Conservation (phyloP, 179 eudicot genomes). For the Beta macrorhiza region DNA sequence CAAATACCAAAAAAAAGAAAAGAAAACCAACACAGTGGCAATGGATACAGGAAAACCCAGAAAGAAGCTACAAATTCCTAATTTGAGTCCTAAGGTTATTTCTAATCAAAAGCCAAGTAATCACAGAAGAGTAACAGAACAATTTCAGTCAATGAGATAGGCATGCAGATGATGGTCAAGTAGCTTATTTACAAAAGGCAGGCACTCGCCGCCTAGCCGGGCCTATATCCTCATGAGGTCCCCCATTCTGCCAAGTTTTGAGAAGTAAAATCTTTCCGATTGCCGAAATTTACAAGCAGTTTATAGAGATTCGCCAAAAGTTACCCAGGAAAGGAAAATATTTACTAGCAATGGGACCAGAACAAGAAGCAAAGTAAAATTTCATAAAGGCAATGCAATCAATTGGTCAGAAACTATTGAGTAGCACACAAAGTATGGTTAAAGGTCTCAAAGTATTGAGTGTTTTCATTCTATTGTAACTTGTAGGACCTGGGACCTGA, state of each 20-base stretch:
- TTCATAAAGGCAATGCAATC: constrained; percentile 24
- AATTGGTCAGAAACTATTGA: constrained; percentile 24
- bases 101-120: background rate
- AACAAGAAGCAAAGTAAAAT: background rate
- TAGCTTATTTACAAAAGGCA: constrained; percentile 19
- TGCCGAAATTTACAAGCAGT: constrained; percentile 7
- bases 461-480: constrained; percentile 16
- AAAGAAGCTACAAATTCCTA: background rate
- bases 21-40: background rate
- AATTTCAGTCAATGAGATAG: background rate
- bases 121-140: background rate
- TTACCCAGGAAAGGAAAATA: background rate
- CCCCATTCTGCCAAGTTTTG: too few species aligned
- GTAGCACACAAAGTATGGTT: constrained; percentile 16
- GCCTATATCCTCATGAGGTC: constrained; percentile 10
- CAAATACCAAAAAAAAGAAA: background rate
- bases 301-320: constrained; percentile 4
- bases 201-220: constrained; percentile 10
- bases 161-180: constrained; percentile 18
- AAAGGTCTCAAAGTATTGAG: constrained; percentile 15
- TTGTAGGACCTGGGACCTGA: constrained; percentile 16
- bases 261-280: background rate
- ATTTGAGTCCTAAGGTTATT: background rate
- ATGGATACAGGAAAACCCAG: background rate
- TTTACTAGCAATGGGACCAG: constrained; percentile 20